Evolutionary conservation across 2,329 filamentous ascomycete genomes (phyloP), one percentile per base, ranked within the genome.

Genomic region (Dactylellina sp.): DNA sequence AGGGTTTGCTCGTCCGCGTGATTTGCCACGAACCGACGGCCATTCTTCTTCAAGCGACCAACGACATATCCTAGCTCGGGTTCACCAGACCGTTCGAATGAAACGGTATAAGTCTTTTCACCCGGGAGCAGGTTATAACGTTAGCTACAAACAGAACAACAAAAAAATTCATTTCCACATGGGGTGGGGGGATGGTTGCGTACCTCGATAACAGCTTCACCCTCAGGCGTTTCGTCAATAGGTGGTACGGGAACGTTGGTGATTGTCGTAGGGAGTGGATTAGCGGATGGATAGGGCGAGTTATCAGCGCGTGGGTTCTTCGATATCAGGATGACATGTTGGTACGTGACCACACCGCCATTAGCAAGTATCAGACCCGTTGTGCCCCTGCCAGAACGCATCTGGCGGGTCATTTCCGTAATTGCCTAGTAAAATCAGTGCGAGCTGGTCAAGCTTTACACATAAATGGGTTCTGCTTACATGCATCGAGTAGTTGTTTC

Each of bases 401-500:
- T 79, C 63, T 84, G 81, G 2, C 87, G 84, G 0, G 83, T 81
- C 83, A 88, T 86, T 77, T 85, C 85, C 7, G 84, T 85, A 25
- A 88, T 83, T 11, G 82, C 85, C 82, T 82, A 6, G 2, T 0
- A 28, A 25, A 9, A 44, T 44, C 7, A 35, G 20, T 50, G n/a
- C n/a, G n/a, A n/a, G n/a, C n/a, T n/a, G 2, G 40, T 12, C 14
- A 14, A 40, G 0, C 32, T 12, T 53, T 28, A 63, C 46, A 22
- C 11, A 60, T 25, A 32, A 4, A 44, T 18, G 7, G 35, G 11
- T 5, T 42, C 4, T 37, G 80, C 81, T 78, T 79, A 85, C 87
- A 81, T 91, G 88, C 84, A 90, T 87, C 0, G 87, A 89, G 71
- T 91, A 91, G 62, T 90, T 90, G 75, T 91, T 91, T 0, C 89